These are phyloP conservation scores for Begonia loranthoides DNA, from an alignment of 306 rosid species.

Conservation along the genomic window DNA sequence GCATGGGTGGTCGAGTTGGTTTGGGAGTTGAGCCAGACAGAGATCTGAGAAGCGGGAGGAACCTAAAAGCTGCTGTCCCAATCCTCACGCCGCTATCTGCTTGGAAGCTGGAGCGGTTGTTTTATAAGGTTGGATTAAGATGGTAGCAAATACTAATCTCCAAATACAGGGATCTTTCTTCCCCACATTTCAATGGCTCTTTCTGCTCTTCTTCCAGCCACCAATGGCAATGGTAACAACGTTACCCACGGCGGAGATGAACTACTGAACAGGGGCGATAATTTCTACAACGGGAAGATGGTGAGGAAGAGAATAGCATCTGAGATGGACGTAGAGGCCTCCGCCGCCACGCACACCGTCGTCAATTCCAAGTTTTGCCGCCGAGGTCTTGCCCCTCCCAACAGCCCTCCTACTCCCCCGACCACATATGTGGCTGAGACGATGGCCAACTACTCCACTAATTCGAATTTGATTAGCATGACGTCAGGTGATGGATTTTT, in stretches of 20 bases:
- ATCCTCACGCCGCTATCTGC: conserved; percentile 71
- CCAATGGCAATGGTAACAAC: conserved; percentile 13
- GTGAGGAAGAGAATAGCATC: conserved; percentile 85
- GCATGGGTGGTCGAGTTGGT: conserved; percentile 62
- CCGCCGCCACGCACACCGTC: background rate
- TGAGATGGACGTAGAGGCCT: conserved; percentile 41
- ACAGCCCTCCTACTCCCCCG: conserved; percentile 5
- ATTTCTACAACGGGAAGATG: conserved; percentile 13
- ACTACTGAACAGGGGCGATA: background rate
- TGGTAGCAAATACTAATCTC: too few relatives aligned
- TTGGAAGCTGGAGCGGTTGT: conserved; percentile 17
- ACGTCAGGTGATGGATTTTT: conserved; percentile 37
- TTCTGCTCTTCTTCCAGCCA: conserved; percentile 30
- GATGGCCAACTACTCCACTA: conserved; percentile 75
- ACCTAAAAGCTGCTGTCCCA: conserved; percentile 63
- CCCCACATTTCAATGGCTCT: conserved; percentile 36
- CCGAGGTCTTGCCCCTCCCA: conserved; percentile 12
- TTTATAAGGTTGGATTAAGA: too few relatives aligned
- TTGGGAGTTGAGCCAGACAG: conserved; percentile 14
- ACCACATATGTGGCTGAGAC: conserved; percentile 4
- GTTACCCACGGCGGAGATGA: background rate
- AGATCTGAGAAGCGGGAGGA: conserved; percentile 20
- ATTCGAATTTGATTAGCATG: conserved; percentile 25
- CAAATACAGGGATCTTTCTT: background rate
- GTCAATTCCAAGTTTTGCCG: conserved; percentile 38